Base-by-base conservation (phyloP, 2,329 filamentous ascomycete genomes). In the Fusarium albidum region DNA sequence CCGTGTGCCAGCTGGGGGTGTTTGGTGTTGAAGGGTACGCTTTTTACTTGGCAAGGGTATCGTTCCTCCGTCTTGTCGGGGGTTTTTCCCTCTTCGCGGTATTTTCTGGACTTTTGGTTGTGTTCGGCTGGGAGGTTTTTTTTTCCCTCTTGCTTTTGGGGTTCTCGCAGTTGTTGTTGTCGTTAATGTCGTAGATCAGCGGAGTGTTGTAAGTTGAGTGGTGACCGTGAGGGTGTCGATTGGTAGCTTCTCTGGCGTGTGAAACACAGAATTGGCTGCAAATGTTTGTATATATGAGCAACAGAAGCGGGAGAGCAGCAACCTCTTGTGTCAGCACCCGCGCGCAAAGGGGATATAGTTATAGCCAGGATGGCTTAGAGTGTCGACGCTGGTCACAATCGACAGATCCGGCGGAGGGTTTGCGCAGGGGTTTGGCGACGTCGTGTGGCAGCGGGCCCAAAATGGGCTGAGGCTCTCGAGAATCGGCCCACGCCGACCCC, bases 401-500 rank as follows among this genome's bases (percentile, higher is more conserved):
- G 65, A 68, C 65, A 68, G 65, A 68, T 68, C 49, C 60, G 65
- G 59, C 59, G 57, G 59, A 64, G 58, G 56, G 58, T 57, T 55
- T 56, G 47, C 38, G 52, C 65, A 66, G 64, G 65, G 64, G 67
- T 72, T 69, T 67, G 68, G 56, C 61, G 67, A 72, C 65, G 69
- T 70, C 65, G 66, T 68, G 66, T 68, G 67, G 67, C 66, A 64
- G 68, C 64, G 69, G 68, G 64, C 57, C 65, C 61, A 67, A 58
- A 71, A 70, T 72, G 70, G 70, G 61, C 69, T 71, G 70, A 72
- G 67, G 55, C 67, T 69, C 63, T 60, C 60, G 52, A 69, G 61
- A 68, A 72, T 72, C 70, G 70, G 70, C 64, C 70, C 70, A 72
- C 69, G 61, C 70, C 65, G 65, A 68, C 65, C 65, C 65, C 63